Percentiles rank a stretch among this genome's conserved stretches.
Evolutionary conservation across 805 yeast genomes (phyloP).

Genomic region (Monosporozyma aquatica): DNA sequence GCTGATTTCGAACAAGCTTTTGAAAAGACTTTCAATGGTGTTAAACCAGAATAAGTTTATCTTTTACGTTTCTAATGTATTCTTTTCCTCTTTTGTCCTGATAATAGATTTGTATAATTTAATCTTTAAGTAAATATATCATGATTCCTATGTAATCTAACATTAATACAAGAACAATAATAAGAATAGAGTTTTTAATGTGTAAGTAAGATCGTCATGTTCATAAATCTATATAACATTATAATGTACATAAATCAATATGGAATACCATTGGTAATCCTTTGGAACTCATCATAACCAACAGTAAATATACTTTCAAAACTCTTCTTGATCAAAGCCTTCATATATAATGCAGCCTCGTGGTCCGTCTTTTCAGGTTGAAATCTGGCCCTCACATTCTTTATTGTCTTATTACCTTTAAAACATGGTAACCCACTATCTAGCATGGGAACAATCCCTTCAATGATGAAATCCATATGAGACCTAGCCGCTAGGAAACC

Average conservation of each 20-base stretch:
- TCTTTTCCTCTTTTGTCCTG: no score
- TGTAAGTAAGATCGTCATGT: no score
- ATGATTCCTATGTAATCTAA: no score
- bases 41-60: slow-evolving; percentile 13
- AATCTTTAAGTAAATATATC: no score
- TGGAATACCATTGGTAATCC: slow-evolving; percentile 94
- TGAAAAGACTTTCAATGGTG: slow-evolving; percentile 34
- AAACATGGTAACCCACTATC: slow-evolving; percentile 95
- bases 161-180: not conserved
- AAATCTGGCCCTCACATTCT: slow-evolving; percentile 67
- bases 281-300: slow-evolving; percentile 96
- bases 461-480: slow-evolving; percentile 73
- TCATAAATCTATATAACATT: no score
- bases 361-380: slow-evolving; percentile 71
- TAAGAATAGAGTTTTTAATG: not conserved
- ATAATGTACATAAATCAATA: slow-evolving; percentile 36
- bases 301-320: slow-evolving; percentile 83
- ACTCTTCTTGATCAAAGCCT: slow-evolving; percentile 65
- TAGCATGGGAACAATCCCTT: slow-evolving; percentile 85
- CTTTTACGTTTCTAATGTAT: no score
- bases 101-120: no score
- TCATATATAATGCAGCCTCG: slow-evolving; percentile 75
- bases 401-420: slow-evolving; percentile 73
- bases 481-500: slow-evolving; percentile 86
- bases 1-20: slow-evolving; percentile 85